These are phyloP conservation scores for Beta lomatogona DNA, from an alignment of 179 eudicot species.

Conservation along the genomic window DNA sequence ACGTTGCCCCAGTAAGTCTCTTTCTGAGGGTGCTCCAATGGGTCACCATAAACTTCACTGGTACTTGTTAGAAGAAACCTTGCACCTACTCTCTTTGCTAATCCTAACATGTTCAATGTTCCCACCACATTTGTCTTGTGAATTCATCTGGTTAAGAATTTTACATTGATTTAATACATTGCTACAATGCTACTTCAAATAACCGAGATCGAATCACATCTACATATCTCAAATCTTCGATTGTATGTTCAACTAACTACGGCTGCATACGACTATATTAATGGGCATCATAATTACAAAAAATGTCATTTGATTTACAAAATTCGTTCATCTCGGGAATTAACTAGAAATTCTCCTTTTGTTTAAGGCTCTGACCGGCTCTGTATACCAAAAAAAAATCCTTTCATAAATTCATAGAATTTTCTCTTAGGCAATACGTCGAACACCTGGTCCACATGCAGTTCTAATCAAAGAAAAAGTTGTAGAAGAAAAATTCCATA, in stretches of 20 bases:
- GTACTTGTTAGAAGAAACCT: slow-evolving; percentile 91
- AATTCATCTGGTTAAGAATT: slow-evolving; percentile 8
- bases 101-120: slow-evolving; percentile 89
- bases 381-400: no score
- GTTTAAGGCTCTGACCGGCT: no score
- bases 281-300: no score
- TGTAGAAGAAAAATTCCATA: not conserved
- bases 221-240: not conserved
- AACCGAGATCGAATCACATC: no score
- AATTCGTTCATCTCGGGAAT: no score
- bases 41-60: slow-evolving; percentile 97
- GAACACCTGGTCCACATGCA: slow-evolving; percentile 5
- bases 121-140: slow-evolving; percentile 99
- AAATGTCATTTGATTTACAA: no score
- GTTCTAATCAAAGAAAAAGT: not conserved
- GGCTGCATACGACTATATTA: no score
- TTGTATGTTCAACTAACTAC: no score
- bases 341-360: no score
- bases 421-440: not conserved
- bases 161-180: not conserved
- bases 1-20: slow-evolving; percentile 99
- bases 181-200: not conserved
- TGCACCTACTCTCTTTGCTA: slow-evolving; percentile 95
- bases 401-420: not conserved
- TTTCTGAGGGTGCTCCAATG: slow-evolving; percentile 89